A percentile compares a stretch with the other conserved stretches of the same genome.
These are phyloP conservation scores for Dryadomyces quercivorus DNA, from an alignment of 2,329 filamentous ascomycete species.

Conservation along the genomic window DNA sequence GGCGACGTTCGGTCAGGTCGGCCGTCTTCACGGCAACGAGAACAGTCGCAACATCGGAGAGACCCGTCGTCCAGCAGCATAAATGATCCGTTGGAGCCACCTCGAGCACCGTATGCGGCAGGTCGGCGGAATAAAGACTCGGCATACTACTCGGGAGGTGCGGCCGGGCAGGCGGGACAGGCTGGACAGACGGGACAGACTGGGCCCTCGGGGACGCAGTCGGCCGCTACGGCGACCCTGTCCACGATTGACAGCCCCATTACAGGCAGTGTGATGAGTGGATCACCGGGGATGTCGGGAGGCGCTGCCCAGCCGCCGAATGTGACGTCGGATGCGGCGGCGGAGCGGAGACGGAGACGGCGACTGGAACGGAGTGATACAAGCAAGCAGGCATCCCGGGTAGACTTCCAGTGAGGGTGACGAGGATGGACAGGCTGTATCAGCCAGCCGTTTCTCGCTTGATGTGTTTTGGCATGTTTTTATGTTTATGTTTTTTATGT, in stretches of 20 bases:
- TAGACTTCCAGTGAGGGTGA: conserved; percentile 12
- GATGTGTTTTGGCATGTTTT: too few species aligned
- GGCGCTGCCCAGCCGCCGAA: conserved; percentile 4
- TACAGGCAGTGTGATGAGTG: conserved; percentile 41
- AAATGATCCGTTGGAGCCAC: conserved; percentile 41
- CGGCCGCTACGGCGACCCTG: conserved; percentile 28
- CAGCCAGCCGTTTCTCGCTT: too few species aligned
- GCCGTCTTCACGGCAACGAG: conserved; percentile 17
- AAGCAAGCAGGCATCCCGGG: conserved; percentile 20
- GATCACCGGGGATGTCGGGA: conserved; percentile 22
- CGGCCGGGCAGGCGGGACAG: conserved; percentile 19
- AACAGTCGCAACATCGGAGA: not conserved
- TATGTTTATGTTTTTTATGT: too few species aligned
- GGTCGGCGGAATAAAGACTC: conserved; percentile 44
- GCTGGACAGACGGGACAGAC: not conserved
- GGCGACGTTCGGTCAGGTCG: conserved; percentile 8
- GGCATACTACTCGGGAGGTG: conserved; percentile 43
- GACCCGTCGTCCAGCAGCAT: not conserved
- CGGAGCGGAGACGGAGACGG: conserved; percentile 42
- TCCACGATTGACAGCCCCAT: conserved; percentile 38
- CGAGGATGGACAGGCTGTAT: too few species aligned
- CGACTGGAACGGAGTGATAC: conserved; percentile 39
- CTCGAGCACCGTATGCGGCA: conserved; percentile 43
- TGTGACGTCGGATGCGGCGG: conserved; percentile 19
- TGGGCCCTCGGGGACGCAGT: conserved; percentile 26